Base-by-base conservation (phyloP, 73 alveolate genomes). In the Blepharisma stoltei region DNA sequence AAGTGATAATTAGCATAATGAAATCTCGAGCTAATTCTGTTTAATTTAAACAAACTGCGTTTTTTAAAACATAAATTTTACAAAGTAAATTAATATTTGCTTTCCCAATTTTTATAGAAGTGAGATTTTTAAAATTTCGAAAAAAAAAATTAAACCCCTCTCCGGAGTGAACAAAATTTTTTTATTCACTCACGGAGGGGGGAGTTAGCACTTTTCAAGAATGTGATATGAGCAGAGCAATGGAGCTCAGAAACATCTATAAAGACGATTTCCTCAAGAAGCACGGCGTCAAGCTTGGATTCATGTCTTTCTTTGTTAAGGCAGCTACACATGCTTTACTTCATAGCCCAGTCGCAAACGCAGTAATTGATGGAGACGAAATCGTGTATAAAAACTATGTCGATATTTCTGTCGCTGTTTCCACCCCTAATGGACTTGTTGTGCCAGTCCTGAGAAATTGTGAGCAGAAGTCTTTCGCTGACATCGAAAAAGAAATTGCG, bases 341-440 rank as follows among this genome's bases (percentile, higher is more conserved):
- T n/a, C 18, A 20, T 0, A 0, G 3, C 2, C 67, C 67, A n/a
- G 23, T 52, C 18, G 67, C 23, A 52, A 89, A 89, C 65, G 89
- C 91, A 54, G 95, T 89, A 69, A 92, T 92, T 54, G 98, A 92
- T 54, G 96, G 95, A 7, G 84, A 77, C 20, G 95, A 89, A 43
- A 89, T 92, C 76, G 93, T 92, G 37, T 90, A 92, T 82, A 86
- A 95, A 77, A 90, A 92, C 84, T 92, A 90, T 70, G 80, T 92
- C 49, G 98, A 92, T 75, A 89, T 92, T n/a, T 80, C 95, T 11
- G 94, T 89, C 55, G 98, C 98, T 8, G 96, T 92, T 37, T 87
- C 98, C 18, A 92, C 98, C 18, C 98, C 98, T 9, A 90, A 92
- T 23, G 98, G 98, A 25, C 81, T 92, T 7, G 93, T 89, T 82